Evolutionary conservation across 441 rosid species (phyloP), one percentile per base, ranked within the genome.

Genomic region (Erodium chrysanthum): DNA sequence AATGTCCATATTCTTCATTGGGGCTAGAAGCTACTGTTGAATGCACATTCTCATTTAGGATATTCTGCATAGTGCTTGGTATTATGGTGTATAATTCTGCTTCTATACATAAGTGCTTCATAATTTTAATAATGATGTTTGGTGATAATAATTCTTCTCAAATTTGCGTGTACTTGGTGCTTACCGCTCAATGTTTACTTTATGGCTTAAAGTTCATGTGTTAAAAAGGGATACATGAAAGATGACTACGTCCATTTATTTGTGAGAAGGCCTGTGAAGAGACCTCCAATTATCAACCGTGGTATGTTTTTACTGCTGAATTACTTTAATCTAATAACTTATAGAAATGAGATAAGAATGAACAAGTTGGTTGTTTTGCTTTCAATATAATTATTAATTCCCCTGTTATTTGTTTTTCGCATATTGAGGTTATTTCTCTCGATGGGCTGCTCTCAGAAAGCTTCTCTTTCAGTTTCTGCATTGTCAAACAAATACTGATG

Each of bases 401-500:
- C 54, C 50, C 56, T 65, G 15, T 18, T 5, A 25, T n/a, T 31
- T 64, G 44, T 74, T 56, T 52, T 68, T 40, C 21, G 0, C 71
- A 33, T 75, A 29, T 72, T 42, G 63, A 94, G 97, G 99, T 76
- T 94, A 91, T 75, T 94, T 84, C 78, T 85, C 97, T 23, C 97
- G 97, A 37, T 94, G 96, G 97, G 96, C 97, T 74, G 97, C 96
- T 74, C 73, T 91, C 60, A 79, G 96, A 67, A 87, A 87, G 86
- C 87, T 91, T 76, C 67, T 94, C 29, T 73, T 67, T 78, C 96
- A 91, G 80, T 94, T 94, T 82, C 88, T 91, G 54, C 91, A 89
- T 67, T 78, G 79, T 67, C 78, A 71, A 67, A 62, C 63, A 65
- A 78, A 68, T 33, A 63, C 68, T 46, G 74, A 69, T 58, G 83